These are phyloP conservation scores for Boletus pseudopeckii DNA, from an alignment of 768 basidiomycete genomes.

Conservation along the genomic window DNA sequence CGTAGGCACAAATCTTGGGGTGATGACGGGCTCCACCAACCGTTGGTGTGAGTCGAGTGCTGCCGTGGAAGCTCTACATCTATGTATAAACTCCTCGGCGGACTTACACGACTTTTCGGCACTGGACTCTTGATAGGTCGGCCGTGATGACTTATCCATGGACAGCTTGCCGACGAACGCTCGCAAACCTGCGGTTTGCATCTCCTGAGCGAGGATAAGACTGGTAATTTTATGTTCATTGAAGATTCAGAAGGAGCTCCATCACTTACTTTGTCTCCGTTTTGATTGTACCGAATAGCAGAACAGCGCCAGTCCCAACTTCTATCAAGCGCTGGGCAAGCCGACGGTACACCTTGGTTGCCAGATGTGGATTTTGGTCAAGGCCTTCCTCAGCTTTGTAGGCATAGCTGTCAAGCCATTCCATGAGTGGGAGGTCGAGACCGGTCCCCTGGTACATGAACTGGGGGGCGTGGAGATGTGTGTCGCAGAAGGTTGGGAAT, in stretches of 20 bases:
- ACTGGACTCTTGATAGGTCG: conserved; percentile 68
- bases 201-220: conserved; percentile 70
- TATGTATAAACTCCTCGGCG: conserved; percentile 54
- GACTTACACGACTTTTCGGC: conserved; percentile 45
- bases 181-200: conserved; percentile 69
- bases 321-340: conserved; percentile 66
- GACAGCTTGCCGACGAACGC: conserved; percentile 89
- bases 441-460: conserved; percentile 87
- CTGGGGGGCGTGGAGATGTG: conserved; percentile 87
- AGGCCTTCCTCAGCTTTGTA: conserved; percentile 78
- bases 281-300: conserved; percentile 83
- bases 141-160: conserved; percentile 77
- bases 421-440: conserved; percentile 77
- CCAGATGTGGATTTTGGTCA: conserved; percentile 59
- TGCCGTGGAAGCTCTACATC: conserved; percentile 41
- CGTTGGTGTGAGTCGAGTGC: conserved; percentile 42
- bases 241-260: not conserved
- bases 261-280: conserved; percentile 71
- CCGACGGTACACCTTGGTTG: conserved; percentile 60
- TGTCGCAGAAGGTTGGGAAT: conserved; percentile 76
- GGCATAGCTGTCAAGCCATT: conserved; percentile 81
- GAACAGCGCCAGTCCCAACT: conserved; percentile 72
- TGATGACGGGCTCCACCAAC: conserved; percentile 77
- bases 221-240: conserved; percentile 35
- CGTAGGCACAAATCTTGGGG: conserved; percentile 87